Evolutionary conservation across 1,284 basidiomycete species (phyloP).

Genomic region (Puccinia brachypodii): DNA sequence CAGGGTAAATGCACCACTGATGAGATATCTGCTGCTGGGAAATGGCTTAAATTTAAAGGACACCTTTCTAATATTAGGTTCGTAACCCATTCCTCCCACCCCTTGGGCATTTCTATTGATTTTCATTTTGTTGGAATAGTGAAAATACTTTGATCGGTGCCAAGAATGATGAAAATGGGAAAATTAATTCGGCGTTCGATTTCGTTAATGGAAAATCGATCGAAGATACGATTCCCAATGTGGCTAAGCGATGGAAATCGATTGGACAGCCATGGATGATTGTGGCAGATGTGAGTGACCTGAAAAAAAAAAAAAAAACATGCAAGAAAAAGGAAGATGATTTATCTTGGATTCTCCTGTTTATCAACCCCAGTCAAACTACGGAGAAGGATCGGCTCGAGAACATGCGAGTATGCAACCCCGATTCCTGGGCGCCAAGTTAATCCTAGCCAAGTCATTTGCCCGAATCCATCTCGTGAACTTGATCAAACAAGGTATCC

Average conservation of each 20-base stretch:
- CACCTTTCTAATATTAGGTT: conserved; percentile 54
- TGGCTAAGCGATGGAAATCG: conserved; percentile 82
- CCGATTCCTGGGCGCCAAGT: conserved; percentile 75
- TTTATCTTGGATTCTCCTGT: neutral
- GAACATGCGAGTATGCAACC: conserved; percentile 98
- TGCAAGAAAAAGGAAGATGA: neutral
- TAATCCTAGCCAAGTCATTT: conserved; percentile 71
- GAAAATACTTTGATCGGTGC: conserved; percentile 62
- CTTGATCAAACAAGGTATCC: conserved; percentile 58
- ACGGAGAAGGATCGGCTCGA: conserved; percentile 96
- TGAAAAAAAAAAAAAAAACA: neutral
- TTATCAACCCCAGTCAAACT: conserved; percentile 59
- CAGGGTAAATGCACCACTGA: conserved; percentile 98
- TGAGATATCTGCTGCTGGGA: conserved; percentile 91
- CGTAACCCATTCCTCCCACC: neutral
- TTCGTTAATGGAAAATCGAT: conserved; percentile 55
- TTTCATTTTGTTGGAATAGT: conserved; percentile 34
- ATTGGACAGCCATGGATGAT: conserved; percentile 86
- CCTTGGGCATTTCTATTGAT: neutral
- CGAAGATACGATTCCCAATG: conserved; percentile 78
- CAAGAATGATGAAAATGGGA: conserved; percentile 85
- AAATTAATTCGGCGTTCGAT: conserved; percentile 85
- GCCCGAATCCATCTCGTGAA: conserved; percentile 99
- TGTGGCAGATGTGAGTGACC: conserved; percentile 69
- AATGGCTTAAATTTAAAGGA: conserved; percentile 96